Conservation (phyloP, 2,329 filamentous ascomycete genomes). For the Cyclaneusma minus region DNA sequence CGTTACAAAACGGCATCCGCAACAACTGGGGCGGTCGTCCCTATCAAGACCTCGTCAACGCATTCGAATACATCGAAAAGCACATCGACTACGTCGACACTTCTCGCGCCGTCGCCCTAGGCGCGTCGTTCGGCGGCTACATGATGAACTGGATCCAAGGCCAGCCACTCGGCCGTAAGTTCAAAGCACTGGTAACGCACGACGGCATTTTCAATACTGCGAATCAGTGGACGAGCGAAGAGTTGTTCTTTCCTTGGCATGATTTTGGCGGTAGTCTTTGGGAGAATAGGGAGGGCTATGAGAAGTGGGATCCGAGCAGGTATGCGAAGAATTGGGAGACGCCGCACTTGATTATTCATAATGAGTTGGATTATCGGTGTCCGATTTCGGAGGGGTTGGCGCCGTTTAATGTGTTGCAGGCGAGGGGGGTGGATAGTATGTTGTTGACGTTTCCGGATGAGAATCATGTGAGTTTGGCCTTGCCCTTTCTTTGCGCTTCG, state of each 20-base stretch:
- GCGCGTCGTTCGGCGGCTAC: constrained; percentile 61
- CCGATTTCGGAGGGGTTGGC: constrained; percentile 65
- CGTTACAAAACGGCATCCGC: constrained; percentile 60
- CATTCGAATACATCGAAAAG: constrained; percentile 57
- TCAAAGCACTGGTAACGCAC: constrained; percentile 79
- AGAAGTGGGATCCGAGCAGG: constrained; percentile 52
- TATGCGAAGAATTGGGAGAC: constrained; percentile 41
- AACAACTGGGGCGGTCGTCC: constrained; percentile 74
- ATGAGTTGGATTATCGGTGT: constrained; percentile 76
- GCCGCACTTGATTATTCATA: constrained; percentile 81
- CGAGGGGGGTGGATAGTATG: constrained; percentile 41
- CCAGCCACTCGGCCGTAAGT: constrained; percentile 63
- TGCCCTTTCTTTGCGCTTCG: not conserved
- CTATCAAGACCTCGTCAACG: constrained; percentile 67
- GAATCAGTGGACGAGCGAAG: constrained; percentile 48
- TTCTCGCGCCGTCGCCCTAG: constrained; percentile 52
- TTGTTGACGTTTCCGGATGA: constrained; percentile 56
- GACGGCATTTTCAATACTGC: constrained; percentile 70
- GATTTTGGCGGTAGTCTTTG: constrained; percentile 41
- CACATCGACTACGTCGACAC: constrained; percentile 56
- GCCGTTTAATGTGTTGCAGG: constrained; percentile 49
- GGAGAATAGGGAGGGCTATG: constrained; percentile 46
- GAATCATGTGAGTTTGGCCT: constrained; percentile 33
- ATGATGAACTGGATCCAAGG: constrained; percentile 92
- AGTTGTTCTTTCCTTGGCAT: constrained; percentile 56